phyloP scores from a whole-genome alignment of 2,329 filamentous ascomycete genomes.

The Cercospora zeae-maydis region DNA sequence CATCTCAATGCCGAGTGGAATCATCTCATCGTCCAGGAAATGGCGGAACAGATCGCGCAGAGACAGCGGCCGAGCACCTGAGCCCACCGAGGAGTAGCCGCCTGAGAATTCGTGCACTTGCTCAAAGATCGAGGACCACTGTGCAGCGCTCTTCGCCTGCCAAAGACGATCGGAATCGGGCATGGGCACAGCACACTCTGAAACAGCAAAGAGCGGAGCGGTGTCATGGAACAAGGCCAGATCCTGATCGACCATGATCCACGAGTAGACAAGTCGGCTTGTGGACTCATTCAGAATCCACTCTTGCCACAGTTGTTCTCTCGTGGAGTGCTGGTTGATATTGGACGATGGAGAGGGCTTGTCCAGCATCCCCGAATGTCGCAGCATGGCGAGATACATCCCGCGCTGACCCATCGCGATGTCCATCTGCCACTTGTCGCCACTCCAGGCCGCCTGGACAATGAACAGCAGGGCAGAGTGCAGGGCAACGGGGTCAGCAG shows the following conservation, averaged over 20 bases:
- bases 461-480: constrained; percentile 66
- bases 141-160: constrained; percentile 55
- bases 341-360: constrained; percentile 41
- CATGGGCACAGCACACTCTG: constrained; percentile 62
- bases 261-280: constrained; percentile 68
- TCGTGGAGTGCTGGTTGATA: constrained; percentile 46
- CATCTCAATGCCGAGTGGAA: constrained; percentile 50
- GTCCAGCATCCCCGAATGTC: constrained; percentile 65
- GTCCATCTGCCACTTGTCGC: constrained; percentile 75
- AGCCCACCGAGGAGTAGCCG: constrained; percentile 53
- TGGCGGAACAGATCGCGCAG: constrained; percentile 64
- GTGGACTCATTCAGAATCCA: constrained; percentile 64
- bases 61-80: constrained; percentile 54
- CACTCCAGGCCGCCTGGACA: constrained; percentile 67
- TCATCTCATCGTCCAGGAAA: constrained; percentile 62
- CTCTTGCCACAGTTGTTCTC: constrained; percentile 57
- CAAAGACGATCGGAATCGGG: constrained; percentile 62
- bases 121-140: constrained; percentile 60
- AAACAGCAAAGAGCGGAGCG: constrained; percentile 60
- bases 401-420: constrained; percentile 70
- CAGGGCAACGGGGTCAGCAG: constrained; percentile 61
- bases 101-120: constrained; percentile 55
- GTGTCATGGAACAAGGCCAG: constrained; percentile 64
- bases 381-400: constrained; percentile 70
- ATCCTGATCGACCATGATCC: constrained; percentile 72